Conservation (phyloP, 2,329 filamentous ascomycete species). For the Trichoderma semiorbis region DNA sequence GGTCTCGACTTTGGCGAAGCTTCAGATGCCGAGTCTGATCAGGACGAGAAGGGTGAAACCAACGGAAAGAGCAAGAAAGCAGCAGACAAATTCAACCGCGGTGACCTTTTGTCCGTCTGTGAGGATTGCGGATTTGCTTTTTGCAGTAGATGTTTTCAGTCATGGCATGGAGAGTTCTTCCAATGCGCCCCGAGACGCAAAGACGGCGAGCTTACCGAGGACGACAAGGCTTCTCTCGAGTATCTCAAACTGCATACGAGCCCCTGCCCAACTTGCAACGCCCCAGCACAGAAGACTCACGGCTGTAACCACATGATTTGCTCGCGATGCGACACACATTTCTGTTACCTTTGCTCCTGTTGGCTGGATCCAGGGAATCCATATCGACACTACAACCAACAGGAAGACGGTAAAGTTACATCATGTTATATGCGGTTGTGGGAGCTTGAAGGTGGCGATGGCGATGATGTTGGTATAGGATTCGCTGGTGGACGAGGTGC, state of each 20-base stretch:
- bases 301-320: slow-evolving; percentile 98
- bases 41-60: slow-evolving; percentile 20
- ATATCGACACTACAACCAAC: slow-evolving; percentile 82
- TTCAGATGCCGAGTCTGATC: slow-evolving; percentile 50
- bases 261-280: slow-evolving; percentile 81
- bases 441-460: slow-evolving; percentile 83
- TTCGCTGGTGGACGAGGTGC: slow-evolving; percentile 39
- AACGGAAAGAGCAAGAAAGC: slow-evolving; percentile 24
- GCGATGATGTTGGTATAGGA: slow-evolving; percentile 47
- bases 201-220: slow-evolving; percentile 69
- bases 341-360: slow-evolving; percentile 90
- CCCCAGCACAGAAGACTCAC: slow-evolving; percentile 82
- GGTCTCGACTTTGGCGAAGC: slow-evolving; percentile 58
- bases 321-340: slow-evolving; percentile 83
- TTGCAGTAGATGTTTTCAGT: slow-evolving; percentile 64
- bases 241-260: slow-evolving; percentile 81
- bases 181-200: slow-evolving; percentile 66
- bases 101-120: slow-evolving; percentile 76
- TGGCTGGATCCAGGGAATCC: slow-evolving; percentile 81
- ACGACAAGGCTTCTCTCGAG: slow-evolving; percentile 82
- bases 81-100: slow-evolving; percentile 38
- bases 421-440: slow-evolving; percentile 82
- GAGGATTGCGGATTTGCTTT: slow-evolving; percentile 89
- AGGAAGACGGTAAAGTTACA: slow-evolving; percentile 48
- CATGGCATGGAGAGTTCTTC: slow-evolving; percentile 89